Percentiles rank a stretch among this genome's conserved stretches.
Conservation (phyloP, 2,329 filamentous ascomycete species). For the Apiospora pterosperma region DNA sequence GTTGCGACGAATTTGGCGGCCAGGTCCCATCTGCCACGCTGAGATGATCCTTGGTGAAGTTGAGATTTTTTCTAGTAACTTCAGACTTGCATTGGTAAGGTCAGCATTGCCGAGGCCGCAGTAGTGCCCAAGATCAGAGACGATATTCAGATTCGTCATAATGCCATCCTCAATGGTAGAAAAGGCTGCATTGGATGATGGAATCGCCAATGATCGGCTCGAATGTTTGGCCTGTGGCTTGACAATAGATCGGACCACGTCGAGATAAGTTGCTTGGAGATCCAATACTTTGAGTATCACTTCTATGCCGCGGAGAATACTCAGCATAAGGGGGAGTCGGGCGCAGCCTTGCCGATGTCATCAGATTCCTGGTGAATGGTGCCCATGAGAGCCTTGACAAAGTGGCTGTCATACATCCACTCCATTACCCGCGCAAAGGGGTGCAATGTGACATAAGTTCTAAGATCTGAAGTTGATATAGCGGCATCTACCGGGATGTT, state of each 20-base stretch:
- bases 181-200: constrained; percentile 63
- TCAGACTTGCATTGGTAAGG: constrained; percentile 75
- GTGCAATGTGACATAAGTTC: constrained; percentile 80
- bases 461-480: constrained; percentile 71
- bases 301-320: constrained; percentile 76
- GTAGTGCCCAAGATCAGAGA: constrained; percentile 82
- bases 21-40: constrained; percentile 59
- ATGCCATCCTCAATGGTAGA: constrained; percentile 92
- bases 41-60: constrained; percentile 78
- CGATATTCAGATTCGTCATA: constrained; percentile 71
- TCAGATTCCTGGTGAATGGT: constrained; percentile 73
- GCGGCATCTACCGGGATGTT: constrained; percentile 71
- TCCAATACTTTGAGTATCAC: constrained; percentile 81
- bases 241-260: constrained; percentile 79
- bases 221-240: constrained; percentile 55
- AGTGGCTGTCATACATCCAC: constrained; percentile 93
- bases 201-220: constrained; percentile 26
- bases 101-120: constrained; percentile 80
- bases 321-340: constrained; percentile 80
- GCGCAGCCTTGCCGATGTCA: constrained; percentile 67
- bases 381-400: constrained; percentile 74
- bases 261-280: constrained; percentile 85
- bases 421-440: constrained; percentile 96
- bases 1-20: constrained; percentile 65
- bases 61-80: constrained; percentile 81